Conservation (phyloP, 148 eudicot genomes). For the Bassia scoparia region DNA sequence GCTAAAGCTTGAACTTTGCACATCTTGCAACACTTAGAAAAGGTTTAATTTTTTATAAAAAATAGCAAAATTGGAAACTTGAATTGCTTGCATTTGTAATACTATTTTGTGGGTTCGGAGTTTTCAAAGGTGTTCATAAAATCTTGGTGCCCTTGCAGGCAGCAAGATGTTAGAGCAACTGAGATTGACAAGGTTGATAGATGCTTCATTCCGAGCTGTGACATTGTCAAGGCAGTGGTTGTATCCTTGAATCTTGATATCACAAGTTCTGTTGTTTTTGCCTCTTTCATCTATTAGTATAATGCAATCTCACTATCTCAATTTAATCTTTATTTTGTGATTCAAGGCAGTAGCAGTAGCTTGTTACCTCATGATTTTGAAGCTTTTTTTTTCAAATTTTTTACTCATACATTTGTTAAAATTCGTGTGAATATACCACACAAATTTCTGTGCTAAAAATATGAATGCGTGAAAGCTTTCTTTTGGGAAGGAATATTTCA, state of each 20-base stretch:
- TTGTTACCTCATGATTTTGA: neutral
- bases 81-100: neutral
- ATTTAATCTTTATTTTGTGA: neutral
- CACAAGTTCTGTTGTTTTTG: neutral
- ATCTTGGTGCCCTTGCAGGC: constrained; percentile 44
- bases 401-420: neutral
- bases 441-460: neutral
- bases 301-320: neutral
- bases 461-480: constrained; percentile 1
- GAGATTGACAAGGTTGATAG: constrained; percentile 98
- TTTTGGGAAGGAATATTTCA: neutral
- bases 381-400: too few relatives aligned
- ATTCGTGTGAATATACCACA: neutral
- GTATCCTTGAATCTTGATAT: constrained; percentile 86
- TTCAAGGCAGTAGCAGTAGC: neutral
- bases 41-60: too few relatives aligned
- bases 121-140: neutral
- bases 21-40: too few relatives aligned
- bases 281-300: neutral
- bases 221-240: constrained; percentile 78
- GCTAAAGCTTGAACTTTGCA: too few relatives aligned
- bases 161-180: constrained; percentile 96
- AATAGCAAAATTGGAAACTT: neutral
- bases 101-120: neutral
- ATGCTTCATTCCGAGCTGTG: constrained; percentile 81